Evolutionary conservation across 768 basidiomycete species (phyloP).

Genomic region (Vishniacozyma victoriae): DNA sequence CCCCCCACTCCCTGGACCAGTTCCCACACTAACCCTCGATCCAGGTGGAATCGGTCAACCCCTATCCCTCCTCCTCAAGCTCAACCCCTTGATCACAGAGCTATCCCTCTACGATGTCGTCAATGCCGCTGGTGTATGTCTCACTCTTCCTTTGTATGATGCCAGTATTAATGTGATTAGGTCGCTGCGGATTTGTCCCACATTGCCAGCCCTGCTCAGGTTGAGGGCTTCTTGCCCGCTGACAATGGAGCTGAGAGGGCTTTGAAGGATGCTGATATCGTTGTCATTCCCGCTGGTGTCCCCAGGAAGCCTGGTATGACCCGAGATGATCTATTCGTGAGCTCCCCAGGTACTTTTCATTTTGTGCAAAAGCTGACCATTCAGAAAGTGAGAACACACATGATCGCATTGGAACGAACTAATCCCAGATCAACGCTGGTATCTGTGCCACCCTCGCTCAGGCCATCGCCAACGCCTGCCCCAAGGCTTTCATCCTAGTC

Average conservation of each 20-base stretch:
- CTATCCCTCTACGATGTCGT: constrained; percentile 90
- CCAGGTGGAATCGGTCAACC: constrained; percentile 90
- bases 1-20: constrained; percentile 5
- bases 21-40: neutral
- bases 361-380: neutral
- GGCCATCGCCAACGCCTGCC: constrained; percentile 75
- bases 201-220: constrained; percentile 78
- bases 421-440: constrained; percentile 79
- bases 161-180: constrained; percentile 13
- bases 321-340: constrained; percentile 48
- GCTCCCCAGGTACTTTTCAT: constrained; percentile 12
- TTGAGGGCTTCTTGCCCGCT: constrained; percentile 49
- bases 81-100: constrained; percentile 76
- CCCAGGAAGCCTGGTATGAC: constrained; percentile 75
- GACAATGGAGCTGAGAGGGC: constrained; percentile 52
- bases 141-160: neutral
- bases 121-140: constrained; percentile 75
- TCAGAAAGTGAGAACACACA: constrained; percentile 22
- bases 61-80: constrained; percentile 86
- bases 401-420: too few relatives aligned
- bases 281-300: constrained; percentile 98
- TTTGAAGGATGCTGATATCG: constrained; percentile 80
- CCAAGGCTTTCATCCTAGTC: constrained; percentile 87
- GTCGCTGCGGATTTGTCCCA: constrained; percentile 94
- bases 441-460: constrained; percentile 94